Evolutionary conservation across 2,329 filamentous ascomycete species (phyloP).

Genomic region (Talaromyces sp.): DNA sequence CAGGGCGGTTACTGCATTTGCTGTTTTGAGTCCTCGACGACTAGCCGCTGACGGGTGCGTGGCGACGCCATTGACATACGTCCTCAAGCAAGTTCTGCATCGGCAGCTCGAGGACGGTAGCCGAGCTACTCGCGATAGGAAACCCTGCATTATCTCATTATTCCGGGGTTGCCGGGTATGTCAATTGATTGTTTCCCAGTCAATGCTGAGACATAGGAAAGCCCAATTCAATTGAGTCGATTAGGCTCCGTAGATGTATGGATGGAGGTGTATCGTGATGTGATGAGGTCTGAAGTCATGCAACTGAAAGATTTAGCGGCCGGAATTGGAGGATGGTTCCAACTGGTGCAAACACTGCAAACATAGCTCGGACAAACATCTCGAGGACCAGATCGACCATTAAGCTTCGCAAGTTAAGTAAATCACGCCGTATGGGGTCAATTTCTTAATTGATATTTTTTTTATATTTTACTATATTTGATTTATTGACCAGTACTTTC

Average conservation of each 20-base stretch:
- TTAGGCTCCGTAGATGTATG: background rate
- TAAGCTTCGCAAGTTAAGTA: background rate
- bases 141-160: slow-evolving; percentile 44
- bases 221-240: too few relatives aligned
- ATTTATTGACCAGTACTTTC: background rate
- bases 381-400: background rate
- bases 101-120: slow-evolving; percentile 40
- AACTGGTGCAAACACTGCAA: slow-evolving; percentile 42
- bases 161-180: slow-evolving; percentile 19
- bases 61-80: slow-evolving; percentile 35
- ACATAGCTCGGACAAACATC: slow-evolving; percentile 25
- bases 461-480: background rate
- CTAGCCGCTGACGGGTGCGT: slow-evolving; percentile 33
- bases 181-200: background rate
- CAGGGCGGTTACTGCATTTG: slow-evolving; percentile 46
- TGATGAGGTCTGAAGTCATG: slow-evolving; percentile 10
- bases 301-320: slow-evolving; percentile 6
- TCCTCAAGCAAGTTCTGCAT: slow-evolving; percentile 43
- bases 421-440: background rate
- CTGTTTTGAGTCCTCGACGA: slow-evolving; percentile 40
- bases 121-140: slow-evolving; percentile 44
- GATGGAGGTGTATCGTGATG: background rate
- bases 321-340: slow-evolving; percentile 9
- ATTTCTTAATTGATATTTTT: background rate
- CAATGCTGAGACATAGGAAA: background rate